A percentile compares a stretch with the other conserved stretches of the same genome.
Conservation (phyloP, 108 stramenopile species). For the Schizochytrium sp. region DNA sequence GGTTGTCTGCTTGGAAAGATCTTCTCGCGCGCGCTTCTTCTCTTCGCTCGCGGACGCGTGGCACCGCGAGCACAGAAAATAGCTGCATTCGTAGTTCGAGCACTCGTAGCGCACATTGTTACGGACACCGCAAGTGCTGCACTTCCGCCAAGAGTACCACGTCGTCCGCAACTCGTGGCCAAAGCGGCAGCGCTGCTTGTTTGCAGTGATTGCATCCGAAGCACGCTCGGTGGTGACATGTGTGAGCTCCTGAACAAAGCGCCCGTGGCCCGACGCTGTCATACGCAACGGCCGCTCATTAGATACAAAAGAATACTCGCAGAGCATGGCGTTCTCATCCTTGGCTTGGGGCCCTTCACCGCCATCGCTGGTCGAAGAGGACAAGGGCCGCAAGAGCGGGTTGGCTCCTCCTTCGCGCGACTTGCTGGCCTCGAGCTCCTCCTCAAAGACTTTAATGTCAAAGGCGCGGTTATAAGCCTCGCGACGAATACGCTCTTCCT, state of each 20-base stretch:
- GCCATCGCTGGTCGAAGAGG: neutral
- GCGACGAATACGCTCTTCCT: conserved; percentile 24
- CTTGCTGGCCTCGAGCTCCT: conserved; percentile 28
- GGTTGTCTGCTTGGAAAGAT: neutral
- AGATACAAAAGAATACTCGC: conserved; percentile 8
- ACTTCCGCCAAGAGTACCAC: conserved; percentile 15
- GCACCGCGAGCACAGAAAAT: neutral
- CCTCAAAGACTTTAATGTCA: conserved; percentile 28
- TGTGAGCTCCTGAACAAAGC: neutral
- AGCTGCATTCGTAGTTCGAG: neutral
- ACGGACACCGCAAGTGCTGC: neutral
- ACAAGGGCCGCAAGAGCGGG: neutral
- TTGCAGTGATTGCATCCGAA: neutral
- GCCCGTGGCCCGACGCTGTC: neutral
- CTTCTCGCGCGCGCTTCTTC: neutral
- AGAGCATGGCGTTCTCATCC: neutral
- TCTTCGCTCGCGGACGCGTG: neutral
- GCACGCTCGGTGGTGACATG: neutral
- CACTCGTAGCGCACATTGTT: conserved; percentile 1
- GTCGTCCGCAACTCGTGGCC: conserved; percentile 2
- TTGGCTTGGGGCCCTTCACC: neutral
- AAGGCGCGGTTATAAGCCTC: conserved; percentile 22
- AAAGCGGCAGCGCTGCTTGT: neutral
- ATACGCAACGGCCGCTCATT: conserved; percentile 25
- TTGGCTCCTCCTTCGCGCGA: conserved; percentile 19